Conservation (phyloP, 2,329 filamentous ascomycete genomes). For the Plectosphaerella cucumerina region DNA sequence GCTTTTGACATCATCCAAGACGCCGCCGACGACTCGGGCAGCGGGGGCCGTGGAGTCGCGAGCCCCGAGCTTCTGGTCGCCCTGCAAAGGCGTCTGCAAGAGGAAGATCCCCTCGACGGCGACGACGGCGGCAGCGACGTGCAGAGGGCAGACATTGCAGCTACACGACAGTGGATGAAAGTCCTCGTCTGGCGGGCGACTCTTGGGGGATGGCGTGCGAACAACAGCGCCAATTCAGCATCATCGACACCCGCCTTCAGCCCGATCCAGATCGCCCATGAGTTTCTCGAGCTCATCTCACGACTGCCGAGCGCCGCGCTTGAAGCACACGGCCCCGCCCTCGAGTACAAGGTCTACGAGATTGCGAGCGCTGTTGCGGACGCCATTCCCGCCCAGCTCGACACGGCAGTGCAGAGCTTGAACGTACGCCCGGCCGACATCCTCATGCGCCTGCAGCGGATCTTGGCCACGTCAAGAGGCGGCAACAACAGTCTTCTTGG, state of each 20-base stretch:
- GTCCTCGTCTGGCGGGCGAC: slow-evolving; percentile 41
- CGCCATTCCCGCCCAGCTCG: slow-evolving; percentile 24
- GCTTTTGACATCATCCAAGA: slow-evolving; percentile 42
- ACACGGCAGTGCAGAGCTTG: slow-evolving; percentile 4
- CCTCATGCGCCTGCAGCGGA: slow-evolving; percentile 30
- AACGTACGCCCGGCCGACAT: slow-evolving; percentile 26
- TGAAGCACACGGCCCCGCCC: slow-evolving; percentile 43
- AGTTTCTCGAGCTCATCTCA: slow-evolving; percentile 38
- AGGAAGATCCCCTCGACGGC: slow-evolving; percentile 30
- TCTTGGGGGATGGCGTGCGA: slow-evolving; percentile 17
- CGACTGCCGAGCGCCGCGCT: slow-evolving; percentile 39
- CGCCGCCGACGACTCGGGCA: slow-evolving; percentile 25
- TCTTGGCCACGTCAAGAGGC: slow-evolving; percentile 36
- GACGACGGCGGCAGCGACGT: slow-evolving; percentile 39
- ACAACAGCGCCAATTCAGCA: slow-evolving; percentile 12
- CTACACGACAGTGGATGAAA: slow-evolving; percentile 47
- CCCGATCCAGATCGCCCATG: slow-evolving; percentile 39
- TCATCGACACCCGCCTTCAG: slow-evolving; percentile 20
- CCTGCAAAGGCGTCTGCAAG: slow-evolving; percentile 36
- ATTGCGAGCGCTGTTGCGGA: slow-evolving; percentile 41
- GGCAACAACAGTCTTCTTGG: slow-evolving; percentile 35
- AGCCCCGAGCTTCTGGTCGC: slow-evolving; percentile 26
- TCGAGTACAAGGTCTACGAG: slow-evolving; percentile 43
- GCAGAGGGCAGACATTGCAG: slow-evolving; percentile 43
- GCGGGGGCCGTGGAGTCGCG: slow-evolving; percentile 12